Base-by-base conservation (phyloP, 495 filamentous ascomycete species). In the Penicillium arizonense region DNA sequence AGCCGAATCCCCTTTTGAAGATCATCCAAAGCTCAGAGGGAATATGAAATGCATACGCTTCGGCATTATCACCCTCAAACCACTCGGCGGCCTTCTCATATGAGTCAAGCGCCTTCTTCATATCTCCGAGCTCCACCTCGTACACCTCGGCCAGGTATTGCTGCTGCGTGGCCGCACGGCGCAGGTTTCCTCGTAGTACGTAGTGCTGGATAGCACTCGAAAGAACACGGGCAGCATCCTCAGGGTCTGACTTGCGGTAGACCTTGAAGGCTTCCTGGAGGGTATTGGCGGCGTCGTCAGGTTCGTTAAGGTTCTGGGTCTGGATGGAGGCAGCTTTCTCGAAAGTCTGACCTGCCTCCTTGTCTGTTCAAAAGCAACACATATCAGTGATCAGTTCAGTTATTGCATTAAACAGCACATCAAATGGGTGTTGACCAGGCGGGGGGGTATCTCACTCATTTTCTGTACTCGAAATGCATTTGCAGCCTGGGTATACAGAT, bases 51-150 rank as follows among this genome's bases (percentile, higher is more conserved):
- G 72, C 86, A 58, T 82, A 93, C 83, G 90, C 90, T 57, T 84
- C 82, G n/a, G 89, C 89, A 73, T 90, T 87, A 61, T 96, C 91
- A 49, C 77, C 79, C 62, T 94, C 88, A 62, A 86, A 97, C 89
- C 90, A 96, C 40, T 84, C 81, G 6, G 90, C 92, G 23, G 92
- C 89, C 43, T 81, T 77, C 65, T 93, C 83, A 64, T 91, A 96
- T 58, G 82, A 85, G 40, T 87, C 85, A 44, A 90, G 77, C 33
- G 92, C 91, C 57, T 81, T 78, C 69, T 88, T 87, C 51, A 74
- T 74, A 72, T 96, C 89, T 9, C 84, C 83, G 20, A 94, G 63
- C 58, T 96, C 90, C 4, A 80, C 70, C 73, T 97, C 90, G 61
- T 86, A 88, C 34, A 95, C 62, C 65, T 96, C 90, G 20, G 84